Conservation (phyloP, 2,329 filamentous ascomycete genomes). For the Colletotrichum spinosum region DNA sequence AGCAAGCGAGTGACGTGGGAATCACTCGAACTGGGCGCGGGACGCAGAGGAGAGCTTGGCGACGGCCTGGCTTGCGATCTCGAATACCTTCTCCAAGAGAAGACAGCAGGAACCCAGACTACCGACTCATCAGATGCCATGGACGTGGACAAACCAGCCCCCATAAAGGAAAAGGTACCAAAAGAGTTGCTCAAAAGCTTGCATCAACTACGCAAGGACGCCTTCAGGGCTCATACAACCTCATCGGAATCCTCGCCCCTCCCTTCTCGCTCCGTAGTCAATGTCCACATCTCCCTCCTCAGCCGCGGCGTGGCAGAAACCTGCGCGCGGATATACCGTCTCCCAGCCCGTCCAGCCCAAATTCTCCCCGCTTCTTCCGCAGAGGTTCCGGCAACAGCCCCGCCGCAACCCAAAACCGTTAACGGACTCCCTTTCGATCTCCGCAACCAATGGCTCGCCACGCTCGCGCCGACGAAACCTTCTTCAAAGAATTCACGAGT, state of each 20-base stretch:
- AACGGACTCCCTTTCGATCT: conserved; percentile 59
- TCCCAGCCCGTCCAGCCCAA: conserved; percentile 64
- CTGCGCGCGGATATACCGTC: conserved; percentile 87
- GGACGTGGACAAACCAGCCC: conserved; percentile 34
- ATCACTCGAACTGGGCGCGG: conserved; percentile 78
- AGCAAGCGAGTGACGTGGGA: conserved; percentile 83
- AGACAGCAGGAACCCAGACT: conserved; percentile 7
- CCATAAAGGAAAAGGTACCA: conserved; percentile 38
- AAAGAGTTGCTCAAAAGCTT: conserved; percentile 32
- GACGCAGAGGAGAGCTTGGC: conserved; percentile 84
- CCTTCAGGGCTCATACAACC: conserved; percentile 46
- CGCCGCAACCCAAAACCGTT: conserved; percentile 39
- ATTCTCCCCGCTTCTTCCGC: conserved; percentile 47
- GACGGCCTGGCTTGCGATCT: conserved; percentile 87
- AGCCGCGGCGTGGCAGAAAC: conserved; percentile 76
- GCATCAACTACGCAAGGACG: conserved; percentile 38
- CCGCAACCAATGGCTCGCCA: conserved; percentile 77
- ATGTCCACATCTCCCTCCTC: conserved; percentile 74
- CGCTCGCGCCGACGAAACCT: conserved; percentile 46
- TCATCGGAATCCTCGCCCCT: conserved; percentile 41
- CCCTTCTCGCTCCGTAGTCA: conserved; percentile 60
- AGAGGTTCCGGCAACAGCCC: conserved; percentile 60
- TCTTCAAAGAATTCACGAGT: conserved; percentile 35
- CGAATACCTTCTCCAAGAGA: conserved; percentile 71
- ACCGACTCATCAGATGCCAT: conserved; percentile 19